These are phyloP conservation scores for Xylaria multiplex DNA, from an alignment of 2,329 filamentous ascomycete genomes.

Conservation along the genomic window DNA sequence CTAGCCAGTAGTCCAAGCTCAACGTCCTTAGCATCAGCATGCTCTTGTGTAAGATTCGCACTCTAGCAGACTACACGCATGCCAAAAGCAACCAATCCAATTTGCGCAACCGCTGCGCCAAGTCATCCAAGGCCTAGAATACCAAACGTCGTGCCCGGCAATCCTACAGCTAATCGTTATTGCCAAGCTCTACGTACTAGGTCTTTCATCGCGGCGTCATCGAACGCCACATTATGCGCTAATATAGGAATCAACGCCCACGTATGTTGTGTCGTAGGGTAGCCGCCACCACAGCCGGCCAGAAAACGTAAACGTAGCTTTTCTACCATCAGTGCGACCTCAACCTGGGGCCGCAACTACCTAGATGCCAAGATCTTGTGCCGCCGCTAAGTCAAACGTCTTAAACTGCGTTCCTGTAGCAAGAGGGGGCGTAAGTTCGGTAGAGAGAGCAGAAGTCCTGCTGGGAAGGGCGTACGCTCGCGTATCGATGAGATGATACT, in stretches of 20 bases:
- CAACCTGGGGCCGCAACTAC: background rate
- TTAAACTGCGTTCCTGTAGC: constrained; percentile 1
- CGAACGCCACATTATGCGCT: constrained; percentile 66
- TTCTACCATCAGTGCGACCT: background rate
- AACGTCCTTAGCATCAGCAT: constrained; percentile 65
- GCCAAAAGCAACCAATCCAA: constrained; percentile 68
- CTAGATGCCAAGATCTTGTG: background rate
- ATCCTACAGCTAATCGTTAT: constrained; percentile 62
- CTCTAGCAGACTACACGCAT: constrained; percentile 75
- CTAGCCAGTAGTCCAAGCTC: constrained; percentile 61
- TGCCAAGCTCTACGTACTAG: constrained; percentile 62
- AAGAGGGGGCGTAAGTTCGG: background rate
- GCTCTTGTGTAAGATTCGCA: constrained; percentile 69
- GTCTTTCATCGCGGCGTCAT: constrained; percentile 66
- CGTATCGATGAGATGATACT: background rate
- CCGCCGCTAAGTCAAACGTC: background rate
- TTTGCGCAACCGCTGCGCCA: constrained; percentile 67
- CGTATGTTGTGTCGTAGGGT: constrained; percentile 65
- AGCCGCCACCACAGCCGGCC: constrained; percentile 45
- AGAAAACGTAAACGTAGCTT: background rate
- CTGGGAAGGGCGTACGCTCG: constrained; percentile 1
- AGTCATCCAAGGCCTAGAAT: constrained; percentile 71
- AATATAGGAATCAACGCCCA: constrained; percentile 67
- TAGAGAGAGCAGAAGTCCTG: background rate
- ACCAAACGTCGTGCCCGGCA: constrained; percentile 69